Conservation (phyloP, 2,329 filamentous ascomycete species). For the Venturia nashicola region DNA sequence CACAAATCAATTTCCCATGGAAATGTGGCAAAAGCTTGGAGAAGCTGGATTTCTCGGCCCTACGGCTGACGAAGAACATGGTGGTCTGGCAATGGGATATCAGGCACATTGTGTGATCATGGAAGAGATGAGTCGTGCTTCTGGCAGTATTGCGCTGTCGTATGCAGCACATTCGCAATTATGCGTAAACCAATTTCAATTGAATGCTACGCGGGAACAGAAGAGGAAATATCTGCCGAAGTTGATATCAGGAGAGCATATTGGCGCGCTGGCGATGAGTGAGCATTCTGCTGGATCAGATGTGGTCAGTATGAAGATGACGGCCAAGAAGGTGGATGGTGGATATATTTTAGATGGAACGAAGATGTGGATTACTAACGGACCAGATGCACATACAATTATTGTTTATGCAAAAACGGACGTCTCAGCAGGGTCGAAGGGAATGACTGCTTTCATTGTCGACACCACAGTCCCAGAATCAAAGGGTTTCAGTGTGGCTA, state of each 20-base stretch:
- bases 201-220: conserved; percentile 72
- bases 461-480: conserved; percentile 38
- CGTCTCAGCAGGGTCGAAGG: conserved; percentile 68
- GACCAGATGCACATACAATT: conserved; percentile 82
- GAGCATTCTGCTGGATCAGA: conserved; percentile 86
- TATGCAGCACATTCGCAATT: conserved; percentile 95
- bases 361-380: conserved; percentile 99
- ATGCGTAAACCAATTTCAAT: conserved; percentile 89
- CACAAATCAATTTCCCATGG: conserved; percentile 73
- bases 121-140: conserved; percentile 86
- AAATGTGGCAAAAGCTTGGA: conserved; percentile 90
- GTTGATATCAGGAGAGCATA: conserved; percentile 64
- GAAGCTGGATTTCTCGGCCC: conserved; percentile 84
- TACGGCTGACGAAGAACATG: conserved; percentile 84
- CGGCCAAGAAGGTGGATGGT: conserved; percentile 67
- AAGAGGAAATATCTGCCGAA: conserved; percentile 71
- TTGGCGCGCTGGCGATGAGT: conserved; percentile 90
- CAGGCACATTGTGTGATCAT: conserved; percentile 93
- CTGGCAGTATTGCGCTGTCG: conserved; percentile 72
- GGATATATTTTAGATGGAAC: conserved; percentile 78
- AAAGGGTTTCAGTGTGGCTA: conserved; percentile 68
- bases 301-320: conserved; percentile 90
- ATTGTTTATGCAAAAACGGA: conserved; percentile 96
- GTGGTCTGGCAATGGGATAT: conserved; percentile 84
- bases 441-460: conserved; percentile 90